phyloP scores from a whole-genome alignment of 2,329 filamentous ascomycete genomes.

The Arthrinium phaeospermum region DNA sequence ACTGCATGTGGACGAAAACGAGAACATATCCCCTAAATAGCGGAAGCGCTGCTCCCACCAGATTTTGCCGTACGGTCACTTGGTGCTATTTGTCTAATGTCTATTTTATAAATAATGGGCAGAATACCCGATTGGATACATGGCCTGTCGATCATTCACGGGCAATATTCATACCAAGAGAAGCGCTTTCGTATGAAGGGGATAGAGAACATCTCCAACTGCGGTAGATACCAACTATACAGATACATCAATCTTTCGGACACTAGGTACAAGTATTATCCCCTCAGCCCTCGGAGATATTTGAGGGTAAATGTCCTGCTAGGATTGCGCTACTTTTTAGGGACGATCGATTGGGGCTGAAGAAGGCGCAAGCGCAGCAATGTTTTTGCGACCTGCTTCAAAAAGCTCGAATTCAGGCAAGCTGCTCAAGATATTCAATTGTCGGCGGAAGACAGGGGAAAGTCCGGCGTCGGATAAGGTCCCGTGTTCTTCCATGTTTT shows the following conservation, averaged over 20 bases:
- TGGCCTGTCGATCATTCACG: too few species aligned
- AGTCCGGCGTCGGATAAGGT: slow-evolving; percentile 9
- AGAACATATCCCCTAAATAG: background rate
- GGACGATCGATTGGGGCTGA: slow-evolving; percentile 4
- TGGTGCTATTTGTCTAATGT: too few species aligned
- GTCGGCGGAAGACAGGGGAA: slow-evolving; percentile 2
- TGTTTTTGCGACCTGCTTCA: background rate
- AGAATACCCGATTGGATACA: too few species aligned
- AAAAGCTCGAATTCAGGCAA: slow-evolving; percentile 5
- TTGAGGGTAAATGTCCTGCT: background rate
- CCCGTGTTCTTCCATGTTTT: background rate
- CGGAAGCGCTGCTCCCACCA: too few species aligned
- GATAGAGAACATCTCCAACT: background rate
- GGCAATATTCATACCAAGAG: too few species aligned
- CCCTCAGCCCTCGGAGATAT: background rate
- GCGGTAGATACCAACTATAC: background rate
- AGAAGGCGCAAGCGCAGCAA: slow-evolving; percentile 7
- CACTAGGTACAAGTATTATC: background rate
- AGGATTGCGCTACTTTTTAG: background rate
- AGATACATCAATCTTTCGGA: background rate
- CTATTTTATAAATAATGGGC: too few species aligned
- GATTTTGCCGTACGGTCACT: too few species aligned
- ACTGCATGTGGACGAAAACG: slow-evolving; percentile 1
- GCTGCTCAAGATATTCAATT: background rate
- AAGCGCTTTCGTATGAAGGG: too few species aligned